These are phyloP conservation scores for Xylaria sp. DNA, from an alignment of 2,329 filamentous ascomycete genomes.

Conservation along the genomic window DNA sequence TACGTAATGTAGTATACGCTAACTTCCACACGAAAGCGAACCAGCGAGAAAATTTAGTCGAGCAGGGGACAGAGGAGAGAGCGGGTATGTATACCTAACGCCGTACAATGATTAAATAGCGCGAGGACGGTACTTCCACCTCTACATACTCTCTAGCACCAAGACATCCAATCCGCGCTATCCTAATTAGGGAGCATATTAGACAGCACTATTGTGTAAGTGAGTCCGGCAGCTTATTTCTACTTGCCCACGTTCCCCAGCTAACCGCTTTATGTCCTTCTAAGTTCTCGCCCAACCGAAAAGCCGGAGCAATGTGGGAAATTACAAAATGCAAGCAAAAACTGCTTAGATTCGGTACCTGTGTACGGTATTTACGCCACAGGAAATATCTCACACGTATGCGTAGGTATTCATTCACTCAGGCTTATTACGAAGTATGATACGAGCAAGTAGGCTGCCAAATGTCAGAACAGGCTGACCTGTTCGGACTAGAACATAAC, in stretches of 20 bases:
- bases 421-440: too few species aligned
- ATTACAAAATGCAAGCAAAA: constrained; percentile 26
- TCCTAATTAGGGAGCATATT: constrained; percentile 20
- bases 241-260: constrained; percentile 1
- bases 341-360: background rate
- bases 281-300: background rate
- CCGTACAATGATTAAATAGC: constrained; percentile 10
- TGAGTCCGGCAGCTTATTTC: background rate
- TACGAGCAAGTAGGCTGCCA: too few species aligned
- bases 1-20: background rate
- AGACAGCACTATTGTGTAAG: background rate
- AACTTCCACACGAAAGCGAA: background rate
- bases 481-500: background rate
- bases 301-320: constrained; percentile 14
- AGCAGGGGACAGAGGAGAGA: constrained; percentile 18
- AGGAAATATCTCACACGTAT: too few species aligned
- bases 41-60: constrained; percentile 31
- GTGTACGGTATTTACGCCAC: background rate
- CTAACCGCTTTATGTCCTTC: background rate
- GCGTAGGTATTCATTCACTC: too few species aligned
- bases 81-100: constrained; percentile 26
- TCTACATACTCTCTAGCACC: background rate
- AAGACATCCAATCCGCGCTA: background rate
- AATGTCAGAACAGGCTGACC: too few species aligned
- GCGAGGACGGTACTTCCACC: background rate